Conservation (phyloP, 2,329 filamentous ascomycete species). For the Tolypocladium tundrense region DNA sequence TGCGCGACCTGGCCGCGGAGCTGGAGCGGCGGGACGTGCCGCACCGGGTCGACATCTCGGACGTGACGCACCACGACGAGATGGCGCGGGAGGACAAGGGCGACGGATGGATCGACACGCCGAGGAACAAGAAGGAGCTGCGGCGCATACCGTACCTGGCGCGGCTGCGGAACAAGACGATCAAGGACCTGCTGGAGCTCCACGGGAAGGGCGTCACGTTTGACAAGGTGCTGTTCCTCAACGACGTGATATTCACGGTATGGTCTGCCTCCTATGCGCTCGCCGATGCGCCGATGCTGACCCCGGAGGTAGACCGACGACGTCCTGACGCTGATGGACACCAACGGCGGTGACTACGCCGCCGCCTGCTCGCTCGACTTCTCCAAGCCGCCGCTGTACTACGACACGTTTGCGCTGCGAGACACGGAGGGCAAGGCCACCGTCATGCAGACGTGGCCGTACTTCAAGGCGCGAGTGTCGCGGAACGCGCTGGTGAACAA, state of each 20-base stretch:
- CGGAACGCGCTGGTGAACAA: constrained; percentile 42
- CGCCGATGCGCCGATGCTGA: constrained; percentile 8
- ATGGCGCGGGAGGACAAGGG: constrained; percentile 30
- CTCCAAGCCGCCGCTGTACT: constrained; percentile 39
- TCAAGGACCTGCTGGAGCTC: constrained; percentile 47
- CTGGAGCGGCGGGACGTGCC: constrained; percentile 42
- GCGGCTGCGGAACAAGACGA: constrained; percentile 50
- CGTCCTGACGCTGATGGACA: constrained; percentile 43
- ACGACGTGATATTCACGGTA: constrained; percentile 53
- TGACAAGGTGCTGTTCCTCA: constrained; percentile 51
- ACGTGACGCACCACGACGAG: constrained; percentile 48
- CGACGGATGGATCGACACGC: constrained; percentile 55
- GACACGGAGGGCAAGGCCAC: constrained; percentile 41
- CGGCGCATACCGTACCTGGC: constrained; percentile 62
- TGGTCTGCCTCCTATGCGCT: not conserved
- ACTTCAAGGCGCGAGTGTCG: constrained; percentile 40
- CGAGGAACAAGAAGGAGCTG: constrained; percentile 40
- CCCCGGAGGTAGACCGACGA: constrained; percentile 34
- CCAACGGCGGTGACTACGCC: constrained; percentile 47
- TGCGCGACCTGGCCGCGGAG: constrained; percentile 44
- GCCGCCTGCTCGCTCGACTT: constrained; percentile 55
- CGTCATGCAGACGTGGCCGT: constrained; percentile 47
- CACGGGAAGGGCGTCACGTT: constrained; percentile 37
- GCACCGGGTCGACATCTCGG: constrained; percentile 46
- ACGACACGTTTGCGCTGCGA: constrained; percentile 53